Base-by-base conservation (phyloP, 768 basidiomycete species). In the Mycena epipterygia region DNA sequence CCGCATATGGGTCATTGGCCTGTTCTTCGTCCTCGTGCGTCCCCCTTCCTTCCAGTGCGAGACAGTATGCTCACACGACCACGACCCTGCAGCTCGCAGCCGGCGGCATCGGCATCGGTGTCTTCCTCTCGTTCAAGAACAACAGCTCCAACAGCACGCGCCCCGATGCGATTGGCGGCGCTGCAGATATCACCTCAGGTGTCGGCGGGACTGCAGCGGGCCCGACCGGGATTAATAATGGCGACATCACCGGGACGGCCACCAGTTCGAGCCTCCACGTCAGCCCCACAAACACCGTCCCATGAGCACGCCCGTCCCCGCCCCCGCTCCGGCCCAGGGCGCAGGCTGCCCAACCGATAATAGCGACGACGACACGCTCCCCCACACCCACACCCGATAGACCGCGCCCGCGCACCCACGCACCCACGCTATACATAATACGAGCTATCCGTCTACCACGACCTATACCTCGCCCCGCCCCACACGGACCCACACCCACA, bases 1-100 rank as follows among this genome's bases (percentile, higher is more conserved):
- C 51, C 30, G 51, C 21, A 32, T 73, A 2, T 73, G 71, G 71
- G 35, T 73, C 21, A 46, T 65, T 8, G 67, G 71, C 35, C 21
- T 73, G n/a, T 13, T 73, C 1, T 62, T 73, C 55, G 49, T 73
- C 0, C 12, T 73, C 30, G 71, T 73, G 44, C 64, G 71, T 73
- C 35, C 1, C 17, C 23, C 13, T 12, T 46, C 25, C 25, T n/a
- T 67, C 19, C 5, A 2, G n/a, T 51, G 14, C 29, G 29, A 21
- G 14, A 13, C n/a, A 58, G 25, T 23, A 46, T 21, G 30, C n/a
- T n/a, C n/a, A n/a, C n/a, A n/a, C n/a, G n/a, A n/a, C n/a, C n/a
- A n/a, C n/a, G n/a, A n/a, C n/a, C n/a, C n/a, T 33, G 16, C 44
- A 70, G 72, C 67, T 73, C 39, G 72, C 72, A 48, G 72, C 46